Conservation (phyloP, 352 stramenopile species). For the Blastocystis sp. region DNA sequence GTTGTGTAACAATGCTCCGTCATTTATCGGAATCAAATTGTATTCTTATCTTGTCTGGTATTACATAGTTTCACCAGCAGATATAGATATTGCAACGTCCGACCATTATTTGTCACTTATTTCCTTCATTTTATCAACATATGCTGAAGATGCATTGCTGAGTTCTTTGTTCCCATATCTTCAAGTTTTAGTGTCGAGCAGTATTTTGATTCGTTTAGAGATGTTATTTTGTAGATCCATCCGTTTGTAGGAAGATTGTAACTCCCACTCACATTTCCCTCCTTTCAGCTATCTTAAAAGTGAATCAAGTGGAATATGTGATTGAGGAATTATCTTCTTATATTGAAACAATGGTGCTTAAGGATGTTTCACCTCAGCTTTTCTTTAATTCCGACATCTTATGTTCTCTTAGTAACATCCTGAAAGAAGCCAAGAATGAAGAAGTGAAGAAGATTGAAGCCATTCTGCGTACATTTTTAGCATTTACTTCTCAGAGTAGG, state of each 20-base stretch:
- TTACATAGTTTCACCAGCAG: not conserved
- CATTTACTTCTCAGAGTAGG: not conserved
- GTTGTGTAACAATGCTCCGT: not conserved
- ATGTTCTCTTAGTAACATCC: not conserved
- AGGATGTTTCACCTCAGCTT: not conserved
- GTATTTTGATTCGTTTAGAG: no score
- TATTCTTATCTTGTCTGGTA: not conserved
- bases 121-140: not conserved
- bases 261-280: not conserved
- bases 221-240: not conserved
- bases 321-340: not conserved
- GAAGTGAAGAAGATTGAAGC: not conserved
- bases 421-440: not conserved
- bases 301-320: not conserved
- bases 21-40: not conserved
- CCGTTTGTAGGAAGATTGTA: not conserved
- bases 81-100: not conserved
- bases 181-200: no score
- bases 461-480: not conserved
- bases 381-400: constrained; percentile 34
- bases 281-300: not conserved
- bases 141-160: not conserved
- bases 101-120: not conserved
- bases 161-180: not conserved
- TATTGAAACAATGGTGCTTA: not conserved